Conservation (phyloP, 768 basidiomycete genomes). For the Boletus fagicola region DNA sequence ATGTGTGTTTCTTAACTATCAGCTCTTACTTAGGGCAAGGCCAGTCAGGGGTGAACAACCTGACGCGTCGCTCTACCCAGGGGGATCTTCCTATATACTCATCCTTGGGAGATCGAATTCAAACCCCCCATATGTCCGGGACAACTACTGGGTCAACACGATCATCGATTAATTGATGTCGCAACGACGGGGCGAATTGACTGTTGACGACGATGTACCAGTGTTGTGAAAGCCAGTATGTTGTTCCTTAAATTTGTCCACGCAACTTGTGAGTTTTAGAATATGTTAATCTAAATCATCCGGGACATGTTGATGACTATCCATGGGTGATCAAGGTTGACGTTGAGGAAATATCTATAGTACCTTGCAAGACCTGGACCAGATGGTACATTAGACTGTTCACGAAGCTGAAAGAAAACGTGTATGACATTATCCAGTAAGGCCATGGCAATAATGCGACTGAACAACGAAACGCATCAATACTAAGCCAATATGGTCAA, state of each 20-base stretch:
- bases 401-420: not conserved
- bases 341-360: not conserved
- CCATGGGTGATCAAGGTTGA: too few species aligned
- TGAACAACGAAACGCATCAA: not conserved
- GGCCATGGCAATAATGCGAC: conserved; percentile 40
- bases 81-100: too few species aligned
- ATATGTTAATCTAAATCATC: not conserved
- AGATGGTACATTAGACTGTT: not conserved
- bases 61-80: too few species aligned
- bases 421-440: not conserved
- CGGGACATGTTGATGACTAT: not conserved
- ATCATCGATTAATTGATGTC: not conserved
- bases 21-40: too few species aligned
- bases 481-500: not conserved
- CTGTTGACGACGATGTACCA: not conserved
- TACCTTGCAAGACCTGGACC: not conserved
- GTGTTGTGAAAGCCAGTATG: not conserved
- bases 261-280: not conserved
- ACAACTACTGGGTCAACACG: too few species aligned
- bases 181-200: not conserved
- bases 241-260: not conserved
- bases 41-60: too few species aligned
- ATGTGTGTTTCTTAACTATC: not conserved
- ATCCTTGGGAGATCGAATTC: too few species aligned
- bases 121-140: too few species aligned